Conservation (phyloP, 257 asterid genomes). For the Parsonsia alboflavescens region DNA sequence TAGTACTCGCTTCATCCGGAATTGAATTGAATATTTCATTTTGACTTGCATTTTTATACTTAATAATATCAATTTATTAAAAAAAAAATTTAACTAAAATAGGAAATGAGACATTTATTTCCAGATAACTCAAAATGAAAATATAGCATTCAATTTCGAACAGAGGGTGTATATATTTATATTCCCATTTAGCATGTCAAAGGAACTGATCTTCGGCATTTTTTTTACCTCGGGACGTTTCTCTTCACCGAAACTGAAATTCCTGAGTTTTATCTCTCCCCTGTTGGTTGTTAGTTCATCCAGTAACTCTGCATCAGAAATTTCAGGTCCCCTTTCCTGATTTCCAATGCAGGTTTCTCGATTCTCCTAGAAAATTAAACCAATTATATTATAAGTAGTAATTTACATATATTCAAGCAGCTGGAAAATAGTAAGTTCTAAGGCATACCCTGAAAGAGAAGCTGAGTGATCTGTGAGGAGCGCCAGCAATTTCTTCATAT, state of each 20-base stretch:
- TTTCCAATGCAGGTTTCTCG: conserved; percentile 15
- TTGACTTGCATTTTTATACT: too few species aligned
- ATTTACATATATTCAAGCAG: background rate
- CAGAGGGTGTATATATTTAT: too few species aligned
- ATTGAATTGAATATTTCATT: too few species aligned
- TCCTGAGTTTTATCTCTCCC: conserved; percentile 51
- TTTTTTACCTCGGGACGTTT: conserved; percentile 31
- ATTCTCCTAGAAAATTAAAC: conserved; percentile 21
- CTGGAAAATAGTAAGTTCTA: background rate
- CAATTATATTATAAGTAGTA: background rate
- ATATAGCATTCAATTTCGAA: too few species aligned
- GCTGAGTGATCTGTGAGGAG: conserved; percentile 38
- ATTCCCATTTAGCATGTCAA: background rate
- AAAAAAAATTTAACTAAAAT: too few species aligned
- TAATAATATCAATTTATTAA: too few species aligned
- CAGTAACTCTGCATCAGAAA: conserved; percentile 43
- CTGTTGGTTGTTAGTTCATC: conserved; percentile 56
- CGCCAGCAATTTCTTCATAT: conserved; percentile 46
- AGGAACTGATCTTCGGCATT: background rate
- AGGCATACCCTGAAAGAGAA: conserved; percentile 31
- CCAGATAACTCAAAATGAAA: too few species aligned
- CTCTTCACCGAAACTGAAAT: conserved; percentile 38
- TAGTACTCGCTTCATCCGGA: too few species aligned
- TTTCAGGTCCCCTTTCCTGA: conserved; percentile 21
- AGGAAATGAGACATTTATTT: too few species aligned